Base-by-base conservation (phyloP, 2,329 filamentous ascomycete species). In the Fonsecaea pedrosoi region DNA sequence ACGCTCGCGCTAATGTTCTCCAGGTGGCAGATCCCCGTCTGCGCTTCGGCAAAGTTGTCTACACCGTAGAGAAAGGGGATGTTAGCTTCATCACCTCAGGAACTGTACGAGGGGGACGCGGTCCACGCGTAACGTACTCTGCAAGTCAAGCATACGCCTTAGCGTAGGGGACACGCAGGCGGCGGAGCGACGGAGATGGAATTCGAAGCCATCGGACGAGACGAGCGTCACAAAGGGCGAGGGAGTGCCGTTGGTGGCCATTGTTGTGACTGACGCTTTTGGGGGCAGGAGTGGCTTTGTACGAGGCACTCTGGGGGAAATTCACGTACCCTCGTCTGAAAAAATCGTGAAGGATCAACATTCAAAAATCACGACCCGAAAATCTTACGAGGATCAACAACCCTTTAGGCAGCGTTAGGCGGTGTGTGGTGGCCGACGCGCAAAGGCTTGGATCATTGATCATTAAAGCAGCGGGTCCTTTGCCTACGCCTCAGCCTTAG, bases 121-220 rank as follows among this genome's bases (percentile, higher is more conserved):
- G 69, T 37, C 1, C 3, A 54, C 18, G 25, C 12, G 45, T 54
- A 63, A 76, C 84, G 54, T 78, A 90, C 88, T 89, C 54, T 82
- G 79, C 21, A 86, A 84, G 71, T 90, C 86, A 54, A 90, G 77
- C 83, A 89, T 89, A 69, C 86, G 83, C 70, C 84, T 84, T 73
- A 90, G 86, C 2, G 87, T 86, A 54, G 83, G 85, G 4, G 87
- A 87, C 64, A 89, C 81, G 73, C 82, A 85, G 45, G 87, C 88
- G 4, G 86, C 84, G 35, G 83, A 87, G 71, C 87, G 84, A 25
- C 85, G 82, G 50, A 90, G 77, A 69, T 89, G 82, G 76, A 89
- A 90, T 69, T 89, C 86, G 74, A 86, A 90, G 59, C 84, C 87
- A 74, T 90, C 88, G 64, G 81, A 83, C 1, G 87, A 89, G 25